Evolutionary conservation across 1,284 basidiomycete genomes (phyloP).

Genomic region (Microbotryomycetes sp.): DNA sequence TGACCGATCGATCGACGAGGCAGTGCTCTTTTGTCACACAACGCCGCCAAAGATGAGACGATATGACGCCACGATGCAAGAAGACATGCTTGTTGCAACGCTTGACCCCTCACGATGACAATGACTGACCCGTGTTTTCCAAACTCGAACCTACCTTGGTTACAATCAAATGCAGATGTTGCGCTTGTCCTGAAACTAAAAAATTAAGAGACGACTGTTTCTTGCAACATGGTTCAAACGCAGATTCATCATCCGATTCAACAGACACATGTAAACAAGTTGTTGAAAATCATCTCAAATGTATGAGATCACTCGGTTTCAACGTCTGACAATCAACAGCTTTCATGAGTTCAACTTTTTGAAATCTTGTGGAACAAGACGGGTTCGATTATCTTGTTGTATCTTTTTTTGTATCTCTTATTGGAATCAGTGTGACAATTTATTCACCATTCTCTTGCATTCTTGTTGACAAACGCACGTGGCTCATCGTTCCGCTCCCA

Average conservation of each 20-base stretch:
- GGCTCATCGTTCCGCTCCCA: no score
- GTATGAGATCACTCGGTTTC: slow-evolving; percentile 64
- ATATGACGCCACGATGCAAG: no score
- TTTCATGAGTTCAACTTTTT: not conserved
- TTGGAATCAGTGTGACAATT: no score
- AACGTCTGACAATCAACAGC: slow-evolving; percentile 32
- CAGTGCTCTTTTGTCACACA: no score
- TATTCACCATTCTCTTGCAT: no score
- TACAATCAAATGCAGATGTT: slow-evolving; percentile 52
- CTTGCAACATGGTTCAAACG: slow-evolving; percentile 57
- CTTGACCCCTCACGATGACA: not conserved
- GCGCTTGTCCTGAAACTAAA: slow-evolving; percentile 93
- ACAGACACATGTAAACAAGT: slow-evolving; percentile 72
- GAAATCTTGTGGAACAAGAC: not conserved
- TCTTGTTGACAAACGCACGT: no score
- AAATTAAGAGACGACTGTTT: slow-evolving; percentile 87
- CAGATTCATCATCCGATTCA: slow-evolving; percentile 53
- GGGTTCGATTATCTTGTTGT: no score
- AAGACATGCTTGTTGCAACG: no score
- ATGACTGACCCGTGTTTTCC: not conserved
- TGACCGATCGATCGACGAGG: no score
- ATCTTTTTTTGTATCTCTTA: no score
- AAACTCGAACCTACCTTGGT: no score
- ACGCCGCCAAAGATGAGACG: no score
- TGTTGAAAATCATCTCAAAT: slow-evolving; percentile 71